Percentiles rank a stretch among this genome's conserved stretches.
Evolutionary conservation across 345 rosid genomes (phyloP).

Genomic region (Eucalyptus sp.): DNA sequence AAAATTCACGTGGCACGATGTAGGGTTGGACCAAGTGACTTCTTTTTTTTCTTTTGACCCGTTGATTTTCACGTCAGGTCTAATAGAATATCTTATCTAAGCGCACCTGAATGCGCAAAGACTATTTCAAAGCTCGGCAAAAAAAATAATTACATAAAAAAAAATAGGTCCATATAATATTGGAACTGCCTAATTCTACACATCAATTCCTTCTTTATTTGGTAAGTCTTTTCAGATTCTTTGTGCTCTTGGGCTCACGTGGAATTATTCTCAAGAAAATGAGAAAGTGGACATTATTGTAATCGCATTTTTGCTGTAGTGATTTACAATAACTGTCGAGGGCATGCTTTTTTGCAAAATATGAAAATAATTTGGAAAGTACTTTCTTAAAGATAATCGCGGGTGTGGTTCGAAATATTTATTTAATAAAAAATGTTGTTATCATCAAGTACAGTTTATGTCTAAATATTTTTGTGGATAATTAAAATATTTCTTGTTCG

Average conservation of each 20-base stretch:
- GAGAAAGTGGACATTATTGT: background rate
- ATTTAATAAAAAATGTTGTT: background rate
- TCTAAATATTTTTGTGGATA: rapidly evolving
- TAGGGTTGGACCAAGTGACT: too few relatives aligned
- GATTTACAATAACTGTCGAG: too few relatives aligned
- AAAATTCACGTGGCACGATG: background rate
- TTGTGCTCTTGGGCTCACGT: background rate
- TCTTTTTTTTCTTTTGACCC: too few relatives aligned
- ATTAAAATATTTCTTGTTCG: background rate
- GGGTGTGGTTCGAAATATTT: rapidly evolving
- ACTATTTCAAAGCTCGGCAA: too few relatives aligned
- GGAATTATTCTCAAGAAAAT: background rate
- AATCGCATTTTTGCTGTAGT: background rate
- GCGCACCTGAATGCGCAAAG: too few relatives aligned
- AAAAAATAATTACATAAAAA: too few relatives aligned
- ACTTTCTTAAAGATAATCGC: rapidly evolving
- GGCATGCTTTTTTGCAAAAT: rapidly evolving
- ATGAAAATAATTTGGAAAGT: background rate
- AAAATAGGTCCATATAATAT: background rate
- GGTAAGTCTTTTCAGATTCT: background rate
- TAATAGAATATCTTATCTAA: too few relatives aligned
- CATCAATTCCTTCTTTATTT: background rate
- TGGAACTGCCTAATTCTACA: background rate
- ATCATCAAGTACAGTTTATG: rapidly evolving
- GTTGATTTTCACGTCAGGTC: too few relatives aligned